Evolutionary conservation across 345 rosid genomes (phyloP), one percentile per base, ranked within the genome.

Genomic region (Durio zibethinus): DNA sequence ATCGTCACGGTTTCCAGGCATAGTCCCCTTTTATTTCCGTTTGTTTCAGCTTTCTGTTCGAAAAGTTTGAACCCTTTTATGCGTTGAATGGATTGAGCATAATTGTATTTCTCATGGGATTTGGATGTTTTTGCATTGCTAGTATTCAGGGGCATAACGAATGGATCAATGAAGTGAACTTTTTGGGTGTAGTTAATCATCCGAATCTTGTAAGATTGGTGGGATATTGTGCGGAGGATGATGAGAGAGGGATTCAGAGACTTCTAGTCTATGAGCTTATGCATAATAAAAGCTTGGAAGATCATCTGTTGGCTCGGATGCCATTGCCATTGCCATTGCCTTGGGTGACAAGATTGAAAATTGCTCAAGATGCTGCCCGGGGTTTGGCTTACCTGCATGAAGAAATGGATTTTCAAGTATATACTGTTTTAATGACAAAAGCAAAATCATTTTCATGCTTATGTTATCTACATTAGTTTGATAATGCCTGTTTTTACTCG

Each of bases 1-100:
- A 96, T 82, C 98, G 97, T 67, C 94, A 88, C 45, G 99, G 99
- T 76, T 89, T 88, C 90, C 97, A 96, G 99, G 99, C 99, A 96
- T 69, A 20, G 93, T 45, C 76, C 75, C 31, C 54, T 40, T 6
- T 33, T 16, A 40, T 23, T 43, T 47, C 5, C 7, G 48, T 18
- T 10, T 27, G 4, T 4, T 72, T 72, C 29, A 10, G 35, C 36
- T 27, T 42, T 71, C 18, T 71, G 60, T 10, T 33, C 11, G 27
- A 71, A 16, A 31, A 42, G 70, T 36, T 42, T 40, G 54, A 42
- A 67, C 72, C 16, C 43, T 45, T 20, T 15, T 23, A 25, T 2
- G 7, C 5, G 54, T 3, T 21, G 18, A 47, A 27, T 4, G 36
- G 43, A 50, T 35, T 73, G 14, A 40, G 50, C n/a, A 21, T 73